Conservation (phyloP, 371 early-diverging fungal species). For the Mortierella sp. region DNA sequence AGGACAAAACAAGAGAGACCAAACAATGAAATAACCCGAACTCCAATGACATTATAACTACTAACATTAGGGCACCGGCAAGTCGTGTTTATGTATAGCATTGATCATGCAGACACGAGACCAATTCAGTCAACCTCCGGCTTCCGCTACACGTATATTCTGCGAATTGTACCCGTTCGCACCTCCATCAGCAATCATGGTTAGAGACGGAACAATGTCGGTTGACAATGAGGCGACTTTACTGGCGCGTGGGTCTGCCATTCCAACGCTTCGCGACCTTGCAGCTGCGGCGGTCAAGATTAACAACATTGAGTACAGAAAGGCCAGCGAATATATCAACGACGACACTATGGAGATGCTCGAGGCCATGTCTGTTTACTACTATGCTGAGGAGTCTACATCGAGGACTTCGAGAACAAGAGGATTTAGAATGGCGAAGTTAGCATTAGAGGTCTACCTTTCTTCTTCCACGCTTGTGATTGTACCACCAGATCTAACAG, state of each 20-base stretch:
- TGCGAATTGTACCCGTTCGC: conserved; percentile 53
- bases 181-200: conserved; percentile 18
- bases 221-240: neutral
- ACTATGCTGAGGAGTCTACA: conserved; percentile 46
- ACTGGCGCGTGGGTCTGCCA: neutral
- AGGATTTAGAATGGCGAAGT: conserved; percentile 25
- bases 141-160: conserved; percentile 32
- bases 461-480: conserved; percentile 76
- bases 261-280: conserved; percentile 58
- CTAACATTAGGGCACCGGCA: conserved; percentile 74
- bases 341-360: conserved; percentile 42
- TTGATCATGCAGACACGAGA: conserved; percentile 70
- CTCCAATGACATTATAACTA: too few relatives aligned
- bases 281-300: conserved; percentile 58
- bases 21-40: too few relatives aligned
- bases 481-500: conserved; percentile 81
- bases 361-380: conserved; percentile 62
- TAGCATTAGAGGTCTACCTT: conserved; percentile 61
- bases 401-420: conserved; percentile 17
- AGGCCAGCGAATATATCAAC: conserved; percentile 51
- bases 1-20: too few relatives aligned
- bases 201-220: conserved; percentile 10
- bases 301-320: conserved; percentile 60
- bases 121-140: conserved; percentile 61
- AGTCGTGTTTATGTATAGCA: conserved; percentile 79